These are phyloP conservation scores for Cynara cardunculus DNA, from an alignment of 129 eudicot genomes.

Conservation along the genomic window DNA sequence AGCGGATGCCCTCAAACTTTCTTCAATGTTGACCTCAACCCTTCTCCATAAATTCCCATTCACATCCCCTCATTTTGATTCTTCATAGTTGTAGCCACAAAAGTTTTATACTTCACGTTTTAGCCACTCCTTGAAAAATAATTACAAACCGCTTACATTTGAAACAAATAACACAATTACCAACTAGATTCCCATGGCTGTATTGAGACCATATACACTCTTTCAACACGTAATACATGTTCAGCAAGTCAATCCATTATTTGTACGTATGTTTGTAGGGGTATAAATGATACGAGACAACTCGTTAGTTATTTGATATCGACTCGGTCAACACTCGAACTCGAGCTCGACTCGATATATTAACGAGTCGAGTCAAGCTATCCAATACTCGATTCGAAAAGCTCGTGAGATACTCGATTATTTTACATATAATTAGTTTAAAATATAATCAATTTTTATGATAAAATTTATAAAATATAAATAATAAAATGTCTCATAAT, in stretches of 20 bases:
- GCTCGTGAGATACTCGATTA: no score
- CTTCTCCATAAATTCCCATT: background rate
- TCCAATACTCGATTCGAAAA: no score
- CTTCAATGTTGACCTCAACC: background rate
- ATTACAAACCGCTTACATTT: background rate
- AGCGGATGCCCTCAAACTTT: background rate
- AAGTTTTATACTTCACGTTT: background rate
- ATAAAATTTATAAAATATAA: no score
- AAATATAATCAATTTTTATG: no score
- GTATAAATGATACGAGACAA: no score
- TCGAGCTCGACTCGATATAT: no score
- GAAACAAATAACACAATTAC: background rate
- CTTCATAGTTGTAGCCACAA: background rate
- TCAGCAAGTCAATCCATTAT: background rate
- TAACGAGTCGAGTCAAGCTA: no score
- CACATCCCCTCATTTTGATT: background rate
- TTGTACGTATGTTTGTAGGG: no score
- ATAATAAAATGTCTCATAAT: no score
- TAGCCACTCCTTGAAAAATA: background rate
- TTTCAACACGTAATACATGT: background rate
- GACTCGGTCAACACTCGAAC: no score
- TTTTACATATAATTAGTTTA: no score
- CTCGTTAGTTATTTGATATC: no score
- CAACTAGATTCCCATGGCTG: background rate
- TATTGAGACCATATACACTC: background rate